Base-by-base conservation (phyloP, 1,139 yeast genomes). In the Meyerozyma guilliermondii region DNA sequence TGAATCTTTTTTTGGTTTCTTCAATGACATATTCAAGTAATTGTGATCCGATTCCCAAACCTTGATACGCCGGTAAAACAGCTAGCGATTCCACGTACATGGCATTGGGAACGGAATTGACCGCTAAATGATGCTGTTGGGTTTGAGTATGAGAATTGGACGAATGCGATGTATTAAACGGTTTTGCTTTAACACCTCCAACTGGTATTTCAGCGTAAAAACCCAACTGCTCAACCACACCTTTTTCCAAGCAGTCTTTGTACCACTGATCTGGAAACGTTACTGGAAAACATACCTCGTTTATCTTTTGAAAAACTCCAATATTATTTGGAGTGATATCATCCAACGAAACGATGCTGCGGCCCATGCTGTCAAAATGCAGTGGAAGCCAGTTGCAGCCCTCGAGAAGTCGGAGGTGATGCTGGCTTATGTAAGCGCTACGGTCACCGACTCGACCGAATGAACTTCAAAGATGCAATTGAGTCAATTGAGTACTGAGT, bases 151-250 rank as follows among this genome's bases (percentile, higher is more conserved):
- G 63, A 18, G 49, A 46, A 16, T 46, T 48, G 14, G 56, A 49
- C 29, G 54, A 59, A 35, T 60, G 64, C 9, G 58, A 43, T 8
- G 66, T 56, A 48, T 62, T 65, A 47, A 76, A 56, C 3, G 73
- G 57, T 50, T 74, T 74, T 33, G 81, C 81, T 50, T 74, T 78
- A 28, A 86, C 66, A 2, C 81, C 83, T 3, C 91, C 95, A 5
- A 87, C 88, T 10, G 94, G 87, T 11, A 80, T 65, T 50, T 81
- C 88, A 13, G 81, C 72, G 55, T 71, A 79, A 59, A 62, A 82
- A 2, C 83, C 87, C 44, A 73, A 50, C 48, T 65, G 63, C 23
- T 61, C 66, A 31, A 70, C 56, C 43, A 62, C 68, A 41, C 62
- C 67, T 1, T 59, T 45, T 7, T 68, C 63, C 17, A 70, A 56